Percentiles rank a stretch among this genome's conserved stretches.
phyloP scores from a whole-genome alignment of 345 rosid genomes.

The Lepidium sativum region DNA sequence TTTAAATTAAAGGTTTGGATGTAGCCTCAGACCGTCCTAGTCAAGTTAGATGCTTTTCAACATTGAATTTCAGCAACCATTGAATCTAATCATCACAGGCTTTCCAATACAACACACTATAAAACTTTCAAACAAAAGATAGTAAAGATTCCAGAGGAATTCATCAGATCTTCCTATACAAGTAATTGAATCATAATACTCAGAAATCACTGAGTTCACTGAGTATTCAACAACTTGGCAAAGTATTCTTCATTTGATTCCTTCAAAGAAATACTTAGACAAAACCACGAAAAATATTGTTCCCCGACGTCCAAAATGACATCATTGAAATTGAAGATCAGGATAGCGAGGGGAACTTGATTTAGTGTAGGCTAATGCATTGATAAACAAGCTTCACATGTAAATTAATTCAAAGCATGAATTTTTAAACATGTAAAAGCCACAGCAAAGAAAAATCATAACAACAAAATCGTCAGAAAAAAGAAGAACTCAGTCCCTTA shows the following conservation, averaged over 20 bases:
- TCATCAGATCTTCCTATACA: constrained; percentile 31
- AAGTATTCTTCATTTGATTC: constrained; percentile 9
- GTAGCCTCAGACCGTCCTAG: constrained; percentile 40
- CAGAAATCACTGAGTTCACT: background rate
- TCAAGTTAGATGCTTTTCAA: constrained; percentile 27
- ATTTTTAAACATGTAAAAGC: background rate
- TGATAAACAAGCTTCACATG: background rate
- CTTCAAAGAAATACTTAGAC: background rate
- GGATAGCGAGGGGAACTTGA: constrained; percentile 31
- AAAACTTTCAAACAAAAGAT: accelerated
- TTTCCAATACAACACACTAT: background rate
- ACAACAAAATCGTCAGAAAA: too few species aligned
- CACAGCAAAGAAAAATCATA: background rate
- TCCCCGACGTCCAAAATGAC: constrained; percentile 27
- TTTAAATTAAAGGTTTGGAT: too few species aligned
- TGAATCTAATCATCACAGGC: constrained; percentile 25
- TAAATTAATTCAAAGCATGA: constrained; percentile 4
- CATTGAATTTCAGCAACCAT: constrained; percentile 22
- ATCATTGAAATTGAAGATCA: constrained; percentile 14
- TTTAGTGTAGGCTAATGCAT: constrained; percentile 22
- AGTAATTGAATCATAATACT: background rate
- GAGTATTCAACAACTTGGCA: constrained; percentile 17
- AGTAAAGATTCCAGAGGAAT: background rate
- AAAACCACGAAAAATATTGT: background rate
- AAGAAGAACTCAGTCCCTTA: constrained; percentile 82